A percentile compares a stretch with the other conserved stretches of the same genome.
phyloP scores from a whole-genome alignment of 768 basidiomycete species.

The Krasilnikovozyma curviuscula region DNA sequence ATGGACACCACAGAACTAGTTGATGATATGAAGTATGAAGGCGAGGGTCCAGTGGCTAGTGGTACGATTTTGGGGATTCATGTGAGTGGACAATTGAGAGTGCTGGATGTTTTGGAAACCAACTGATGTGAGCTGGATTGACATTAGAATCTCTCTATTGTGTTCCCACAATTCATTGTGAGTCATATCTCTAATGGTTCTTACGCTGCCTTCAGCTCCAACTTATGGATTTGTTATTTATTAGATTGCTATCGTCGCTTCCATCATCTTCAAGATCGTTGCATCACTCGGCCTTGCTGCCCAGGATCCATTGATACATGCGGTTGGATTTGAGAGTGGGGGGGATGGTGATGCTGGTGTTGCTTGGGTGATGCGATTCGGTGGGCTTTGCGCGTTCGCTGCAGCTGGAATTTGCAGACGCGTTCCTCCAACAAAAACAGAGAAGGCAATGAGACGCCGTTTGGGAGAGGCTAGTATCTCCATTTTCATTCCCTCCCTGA shows the following conservation, averaged over 20 bases:
- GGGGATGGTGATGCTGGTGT: conserved; percentile 40
- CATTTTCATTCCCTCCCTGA: background rate
- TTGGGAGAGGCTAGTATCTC: conserved; percentile 34
- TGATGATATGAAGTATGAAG: conserved; percentile 23
- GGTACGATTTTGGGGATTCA: conserved; percentile 89
- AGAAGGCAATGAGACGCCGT: conserved; percentile 69
- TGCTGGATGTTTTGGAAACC: too few species aligned
- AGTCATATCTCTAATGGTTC: conserved; percentile 22
- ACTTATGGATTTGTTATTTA: background rate
- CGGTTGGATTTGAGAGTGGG: background rate
- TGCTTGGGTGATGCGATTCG: conserved; percentile 83
- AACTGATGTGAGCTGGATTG: too few species aligned
- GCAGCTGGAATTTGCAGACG: conserved; percentile 60
- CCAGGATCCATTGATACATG: background rate
- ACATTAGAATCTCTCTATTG: conserved; percentile 89
- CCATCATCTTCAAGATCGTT: conserved; percentile 61
- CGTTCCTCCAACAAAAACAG: conserved; percentile 76
- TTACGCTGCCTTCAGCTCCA: background rate
- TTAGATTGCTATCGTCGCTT: conserved; percentile 68
- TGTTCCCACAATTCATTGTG: conserved; percentile 84
- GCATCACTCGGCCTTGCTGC: conserved; percentile 28
- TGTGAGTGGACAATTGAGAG: too few species aligned
- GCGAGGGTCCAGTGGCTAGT: conserved; percentile 39
- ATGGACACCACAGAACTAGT: conserved; percentile 28
- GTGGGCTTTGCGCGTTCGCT: conserved; percentile 62